These are phyloP conservation scores for Ophiocytium majus DNA, from an alignment of 352 stramenopile genomes.

Conservation along the genomic window DNA sequence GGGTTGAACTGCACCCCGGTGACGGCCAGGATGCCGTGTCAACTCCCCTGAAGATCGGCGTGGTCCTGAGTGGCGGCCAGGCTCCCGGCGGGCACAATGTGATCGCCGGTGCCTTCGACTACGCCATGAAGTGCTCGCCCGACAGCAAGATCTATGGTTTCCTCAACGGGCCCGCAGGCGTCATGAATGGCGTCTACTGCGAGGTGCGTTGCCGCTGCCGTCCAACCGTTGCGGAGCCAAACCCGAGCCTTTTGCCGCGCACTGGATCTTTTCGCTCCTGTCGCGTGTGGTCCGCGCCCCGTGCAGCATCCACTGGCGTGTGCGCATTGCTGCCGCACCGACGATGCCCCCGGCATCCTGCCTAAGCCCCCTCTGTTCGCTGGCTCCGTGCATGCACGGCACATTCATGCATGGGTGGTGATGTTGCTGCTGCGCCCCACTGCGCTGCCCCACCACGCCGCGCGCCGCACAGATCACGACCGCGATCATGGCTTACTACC, in stretches of 20 bases:
- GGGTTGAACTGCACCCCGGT: conserved; percentile 52
- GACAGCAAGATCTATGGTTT: conserved; percentile 58
- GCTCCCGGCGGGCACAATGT: conserved; percentile 65
- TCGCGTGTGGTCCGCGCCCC: no score
- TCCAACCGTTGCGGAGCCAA: no score
- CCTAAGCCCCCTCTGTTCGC: no score
- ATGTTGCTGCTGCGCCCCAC: no score
- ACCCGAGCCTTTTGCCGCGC: no score
- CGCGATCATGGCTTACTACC: conserved; percentile 18
- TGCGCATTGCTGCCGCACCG: no score
- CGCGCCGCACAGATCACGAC: neutral
- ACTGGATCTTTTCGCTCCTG: no score
- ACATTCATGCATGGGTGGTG: no score
- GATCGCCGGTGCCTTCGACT: conserved; percentile 64
- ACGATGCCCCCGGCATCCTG: no score
- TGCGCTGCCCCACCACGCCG: neutral
- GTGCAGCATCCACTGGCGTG: no score
- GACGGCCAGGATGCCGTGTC: conserved; percentile 34
- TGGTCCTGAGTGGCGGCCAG: conserved; percentile 64
- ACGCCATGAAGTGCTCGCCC: conserved; percentile 56
- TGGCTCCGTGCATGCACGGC: no score
- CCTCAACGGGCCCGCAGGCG: conserved; percentile 58
- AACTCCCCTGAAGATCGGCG: conserved; percentile 59
- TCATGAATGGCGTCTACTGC: conserved; percentile 60
- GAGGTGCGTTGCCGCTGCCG: no score